Percentiles rank a stretch among this genome's conserved stretches.
These are phyloP conservation scores for Chamaenerion angustifolium DNA, from an alignment of 345 rosid genomes.

Conservation along the genomic window DNA sequence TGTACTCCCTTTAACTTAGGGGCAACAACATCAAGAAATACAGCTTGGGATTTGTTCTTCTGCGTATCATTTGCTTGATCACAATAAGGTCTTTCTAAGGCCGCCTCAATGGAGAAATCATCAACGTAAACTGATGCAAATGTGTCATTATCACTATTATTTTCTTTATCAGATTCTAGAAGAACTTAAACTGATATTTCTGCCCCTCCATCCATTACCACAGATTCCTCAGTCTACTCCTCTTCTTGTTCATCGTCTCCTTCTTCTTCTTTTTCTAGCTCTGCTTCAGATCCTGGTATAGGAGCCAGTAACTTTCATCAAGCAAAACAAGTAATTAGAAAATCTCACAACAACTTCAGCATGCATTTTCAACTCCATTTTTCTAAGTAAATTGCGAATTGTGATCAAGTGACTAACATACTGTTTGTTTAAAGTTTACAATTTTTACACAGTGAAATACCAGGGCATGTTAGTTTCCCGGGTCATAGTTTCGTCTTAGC, in stretches of 20 bases:
- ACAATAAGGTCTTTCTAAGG: slow-evolving; percentile 1
- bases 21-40: no score
- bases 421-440: no score
- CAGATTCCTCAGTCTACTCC: slow-evolving; percentile 19
- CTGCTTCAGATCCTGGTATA: slow-evolving; percentile 80
- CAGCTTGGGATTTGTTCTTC: slow-evolving; percentile 10
- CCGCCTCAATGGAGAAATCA: not conserved
- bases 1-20: slow-evolving; percentile 15
- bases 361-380: not conserved
- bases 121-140: no score
- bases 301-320: slow-evolving; percentile 93
- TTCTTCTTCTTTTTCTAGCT: slow-evolving; percentile 70
- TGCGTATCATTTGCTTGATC: slow-evolving; percentile 9
- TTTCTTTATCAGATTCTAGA: slow-evolving; percentile 9
- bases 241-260: no score
- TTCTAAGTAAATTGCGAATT: no score
- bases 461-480: no score
- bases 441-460: no score
- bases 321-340: slow-evolving; percentile 27
- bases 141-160: not conserved
- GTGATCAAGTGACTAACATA: no score
- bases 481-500: no score
- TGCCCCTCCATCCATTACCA: slow-evolving; percentile 8
- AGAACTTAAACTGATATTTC: slow-evolving; percentile 7
- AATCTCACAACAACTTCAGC: not conserved